Base-by-base conservation (phyloP, 257 asterid species). In the Fraxinus excelsior region DNA sequence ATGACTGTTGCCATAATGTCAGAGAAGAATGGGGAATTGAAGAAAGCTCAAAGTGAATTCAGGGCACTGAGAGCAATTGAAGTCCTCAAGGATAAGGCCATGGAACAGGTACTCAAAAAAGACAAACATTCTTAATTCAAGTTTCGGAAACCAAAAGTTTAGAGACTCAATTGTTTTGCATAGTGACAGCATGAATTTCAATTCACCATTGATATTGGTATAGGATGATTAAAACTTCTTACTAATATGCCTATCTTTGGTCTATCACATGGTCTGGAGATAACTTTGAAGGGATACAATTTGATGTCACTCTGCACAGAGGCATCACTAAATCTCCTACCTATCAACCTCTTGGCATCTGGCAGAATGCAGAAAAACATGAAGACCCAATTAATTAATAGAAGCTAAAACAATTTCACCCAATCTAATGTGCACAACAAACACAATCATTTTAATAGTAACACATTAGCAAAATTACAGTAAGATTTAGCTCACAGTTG, bases 11-110 rank as follows among this genome's bases (percentile, higher is more conserved):
- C 6, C 82, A 82, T 13, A 5, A 64, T 78, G 86, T 67, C 94
- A 95, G 99, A 88, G 76, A 90, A 88, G 84, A 93, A 92, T 46
- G 82, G 87, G 80, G 87, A 87, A 71, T 76, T 92, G 64, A 92
- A 83, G 73, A 86, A 79, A 37, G 90, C 96, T 78, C 96, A 85
- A 44, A 85, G 78, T 79, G 99, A 93, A 84, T 92, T 88, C 66
- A 94, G 90, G 80, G 96, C 90, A 26, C 73, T 89, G 74, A 86
- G 74, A 86, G 91, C 93, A 74, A 87, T 92, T 38, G 92, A 90
- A 53, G 83, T 76, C 38, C 84, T 88, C 56, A 95, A 92, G 86
- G 93, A 93, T 70, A 91, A 88, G 82, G 96, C 99, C 34, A 80
- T 90, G 13, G 93, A 90, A 82, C 96, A 93, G 97, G 97, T 91